A percentile compares a stretch with the other conserved stretches of the same genome.
Evolutionary conservation across 441 rosid genomes (phyloP).

Genomic region (Biscutella laevigata): DNA sequence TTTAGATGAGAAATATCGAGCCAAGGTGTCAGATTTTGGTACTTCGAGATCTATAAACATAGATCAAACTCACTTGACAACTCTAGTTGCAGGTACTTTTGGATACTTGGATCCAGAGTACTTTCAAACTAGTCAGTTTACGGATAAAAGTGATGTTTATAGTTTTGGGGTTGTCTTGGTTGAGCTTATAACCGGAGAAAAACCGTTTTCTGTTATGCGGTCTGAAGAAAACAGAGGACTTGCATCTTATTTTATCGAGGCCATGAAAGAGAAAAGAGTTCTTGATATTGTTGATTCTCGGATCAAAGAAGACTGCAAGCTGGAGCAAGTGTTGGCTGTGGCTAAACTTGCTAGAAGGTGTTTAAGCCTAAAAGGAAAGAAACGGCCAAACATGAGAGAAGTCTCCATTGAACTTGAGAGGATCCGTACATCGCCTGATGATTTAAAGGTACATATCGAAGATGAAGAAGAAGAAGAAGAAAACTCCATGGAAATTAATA

Average conservation of each 20-base stretch:
- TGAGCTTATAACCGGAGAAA: slow-evolving; percentile 33
- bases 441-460: background rate
- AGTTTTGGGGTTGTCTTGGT: slow-evolving; percentile 36
- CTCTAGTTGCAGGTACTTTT: slow-evolving; percentile 17
- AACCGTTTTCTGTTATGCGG: slow-evolving; percentile 20
- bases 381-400: slow-evolving; percentile 38
- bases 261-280: slow-evolving; percentile 25
- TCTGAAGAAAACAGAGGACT: slow-evolving; percentile 26
- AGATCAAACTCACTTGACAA: slow-evolving; percentile 20
- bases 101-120: slow-evolving; percentile 37
- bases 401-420: slow-evolving; percentile 28
- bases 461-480: slow-evolving; percentile 22
- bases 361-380: slow-evolving; percentile 29
- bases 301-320: slow-evolving; percentile 13
- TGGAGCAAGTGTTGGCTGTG: slow-evolving; percentile 23
- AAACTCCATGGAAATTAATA: slow-evolving; percentile 10
- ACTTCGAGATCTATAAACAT: slow-evolving; percentile 12
- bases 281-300: slow-evolving; percentile 20
- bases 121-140: slow-evolving; percentile 30
- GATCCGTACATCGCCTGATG: slow-evolving; percentile 14
- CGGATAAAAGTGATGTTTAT: slow-evolving; percentile 38
- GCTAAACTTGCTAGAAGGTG: slow-evolving; percentile 30
- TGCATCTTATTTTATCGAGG: slow-evolving; percentile 18
- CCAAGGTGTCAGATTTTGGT: slow-evolving; percentile 19
- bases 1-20: slow-evolving; percentile 21